A percentile compares a stretch with the other conserved stretches of the same genome.
These are phyloP conservation scores for Stephania cephalantha DNA, from an alignment of 164 flowering plant genomes.

Conservation along the genomic window DNA sequence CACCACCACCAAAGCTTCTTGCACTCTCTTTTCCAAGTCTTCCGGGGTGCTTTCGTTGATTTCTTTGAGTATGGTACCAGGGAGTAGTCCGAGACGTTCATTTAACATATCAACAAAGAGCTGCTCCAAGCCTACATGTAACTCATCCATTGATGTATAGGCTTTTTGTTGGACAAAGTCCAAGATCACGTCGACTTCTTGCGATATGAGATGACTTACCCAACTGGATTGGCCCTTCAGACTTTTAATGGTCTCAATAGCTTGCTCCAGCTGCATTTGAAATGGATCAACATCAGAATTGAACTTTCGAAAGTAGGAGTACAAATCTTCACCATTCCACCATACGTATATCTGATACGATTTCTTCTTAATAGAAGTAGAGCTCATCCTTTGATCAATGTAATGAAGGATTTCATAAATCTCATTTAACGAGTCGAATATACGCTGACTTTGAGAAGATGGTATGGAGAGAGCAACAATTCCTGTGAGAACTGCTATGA, in stretches of 20 bases:
- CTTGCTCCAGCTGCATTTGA: background rate
- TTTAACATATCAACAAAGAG: conserved; percentile 5
- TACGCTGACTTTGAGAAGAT: background rate
- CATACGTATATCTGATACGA: background rate
- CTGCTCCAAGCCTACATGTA: background rate
- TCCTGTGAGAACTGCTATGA: conserved; percentile 4
- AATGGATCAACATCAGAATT: no score
- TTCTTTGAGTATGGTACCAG: conserved; percentile 7
- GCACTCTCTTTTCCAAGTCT: background rate
- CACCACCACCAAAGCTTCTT: conserved; percentile 1
- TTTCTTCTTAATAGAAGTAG: background rate
- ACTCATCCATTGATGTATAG: background rate
- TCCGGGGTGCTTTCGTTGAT: conserved; percentile 4
- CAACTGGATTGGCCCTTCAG: no score
- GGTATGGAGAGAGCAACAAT: background rate
- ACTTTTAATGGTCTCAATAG: background rate
- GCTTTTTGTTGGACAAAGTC: background rate
- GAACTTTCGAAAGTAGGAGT: no score
- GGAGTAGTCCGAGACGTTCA: background rate
- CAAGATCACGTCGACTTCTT: background rate
- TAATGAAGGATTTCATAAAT: background rate
- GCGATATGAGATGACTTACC: no score
- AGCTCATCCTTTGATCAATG: background rate
- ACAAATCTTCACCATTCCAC: background rate
- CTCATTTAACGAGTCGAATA: conserved; percentile 1